These are phyloP conservation scores for Capronia epimyces DNA, from an alignment of 2,329 filamentous ascomycete species.

Conservation along the genomic window DNA sequence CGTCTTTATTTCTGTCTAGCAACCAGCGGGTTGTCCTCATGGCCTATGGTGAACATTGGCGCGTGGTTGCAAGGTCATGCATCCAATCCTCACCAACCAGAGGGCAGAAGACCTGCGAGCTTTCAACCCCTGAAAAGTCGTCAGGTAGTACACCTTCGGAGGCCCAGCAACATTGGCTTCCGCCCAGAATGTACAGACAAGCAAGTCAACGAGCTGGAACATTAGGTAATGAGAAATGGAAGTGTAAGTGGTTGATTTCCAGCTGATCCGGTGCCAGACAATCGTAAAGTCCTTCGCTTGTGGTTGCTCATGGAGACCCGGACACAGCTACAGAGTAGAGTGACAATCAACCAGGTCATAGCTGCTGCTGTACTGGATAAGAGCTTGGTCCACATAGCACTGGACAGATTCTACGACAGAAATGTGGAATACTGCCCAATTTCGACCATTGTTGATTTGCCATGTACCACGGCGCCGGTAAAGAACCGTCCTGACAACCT, in stretches of 20 bases:
- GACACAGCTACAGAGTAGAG: constrained; percentile 48
- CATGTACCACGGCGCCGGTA: constrained; percentile 34
- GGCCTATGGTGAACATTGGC: constrained; percentile 33
- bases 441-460: constrained; percentile 33
- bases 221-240: no score
- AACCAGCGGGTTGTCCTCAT: constrained; percentile 45
- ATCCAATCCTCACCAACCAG: constrained; percentile 28
- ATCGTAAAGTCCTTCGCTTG: constrained; percentile 38
- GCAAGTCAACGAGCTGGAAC: no score
- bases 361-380: constrained; percentile 48
- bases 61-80: constrained; percentile 25
- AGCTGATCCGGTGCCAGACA: constrained; percentile 30
- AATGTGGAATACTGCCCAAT: constrained; percentile 31
- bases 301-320: constrained; percentile 44
- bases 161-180: no score
- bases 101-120: no score
- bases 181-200: no score
- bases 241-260: no score
- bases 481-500: no score
- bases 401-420: constrained; percentile 37
- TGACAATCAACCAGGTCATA: constrained; percentile 44
- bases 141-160: no score
- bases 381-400: constrained; percentile 39
- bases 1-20: constrained; percentile 31
- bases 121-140: no score